Percentiles rank a stretch among this genome's conserved stretches.
Evolutionary conservation across 306 rosid genomes (phyloP).

Genomic region (Ormosia semicastrata): DNA sequence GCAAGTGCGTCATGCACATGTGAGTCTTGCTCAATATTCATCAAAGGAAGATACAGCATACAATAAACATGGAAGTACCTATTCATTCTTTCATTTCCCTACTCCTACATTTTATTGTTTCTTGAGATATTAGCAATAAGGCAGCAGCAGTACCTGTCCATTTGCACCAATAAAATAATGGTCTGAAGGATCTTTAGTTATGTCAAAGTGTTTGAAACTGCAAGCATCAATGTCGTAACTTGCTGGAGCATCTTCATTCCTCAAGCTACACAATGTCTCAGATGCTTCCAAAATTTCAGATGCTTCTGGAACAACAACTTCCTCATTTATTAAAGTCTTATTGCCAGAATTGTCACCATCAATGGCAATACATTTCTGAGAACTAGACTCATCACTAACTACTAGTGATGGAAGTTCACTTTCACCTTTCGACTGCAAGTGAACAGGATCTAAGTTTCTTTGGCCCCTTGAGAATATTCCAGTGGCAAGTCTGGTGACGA

Average conservation of each 20-base stretch:
- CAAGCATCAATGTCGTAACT: slow-evolving; percentile 44
- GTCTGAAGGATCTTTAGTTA: slow-evolving; percentile 76
- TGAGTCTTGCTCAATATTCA: not conserved
- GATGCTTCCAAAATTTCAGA: slow-evolving; percentile 48
- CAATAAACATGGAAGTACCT: slow-evolving; percentile 12
- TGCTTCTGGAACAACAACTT: slow-evolving; percentile 35
- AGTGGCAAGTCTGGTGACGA: slow-evolving; percentile 78
- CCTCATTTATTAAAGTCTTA: slow-evolving; percentile 43
- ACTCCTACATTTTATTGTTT: not conserved
- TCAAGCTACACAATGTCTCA: slow-evolving; percentile 42
- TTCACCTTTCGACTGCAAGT: slow-evolving; percentile 48
- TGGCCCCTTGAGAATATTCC: slow-evolving; percentile 91
- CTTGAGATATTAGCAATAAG: slow-evolving; percentile 13
- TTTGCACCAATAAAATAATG: slow-evolving; percentile 80
- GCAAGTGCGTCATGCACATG: not conserved
- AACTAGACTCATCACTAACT: slow-evolving; percentile 48
- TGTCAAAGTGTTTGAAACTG: slow-evolving; percentile 86
- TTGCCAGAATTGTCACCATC: slow-evolving; percentile 35
- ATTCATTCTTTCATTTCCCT: slow-evolving; percentile 17
- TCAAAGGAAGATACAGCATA: not conserved
- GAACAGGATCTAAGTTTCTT: slow-evolving; percentile 49
- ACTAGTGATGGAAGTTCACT: slow-evolving; percentile 43
- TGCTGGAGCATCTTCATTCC: slow-evolving; percentile 49
- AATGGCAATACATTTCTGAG: slow-evolving; percentile 40
- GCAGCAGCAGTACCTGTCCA: slow-evolving; percentile 67